These are phyloP conservation scores for Microsporum audouinii DNA, from an alignment of 2,329 filamentous ascomycete genomes.

Conservation along the genomic window DNA sequence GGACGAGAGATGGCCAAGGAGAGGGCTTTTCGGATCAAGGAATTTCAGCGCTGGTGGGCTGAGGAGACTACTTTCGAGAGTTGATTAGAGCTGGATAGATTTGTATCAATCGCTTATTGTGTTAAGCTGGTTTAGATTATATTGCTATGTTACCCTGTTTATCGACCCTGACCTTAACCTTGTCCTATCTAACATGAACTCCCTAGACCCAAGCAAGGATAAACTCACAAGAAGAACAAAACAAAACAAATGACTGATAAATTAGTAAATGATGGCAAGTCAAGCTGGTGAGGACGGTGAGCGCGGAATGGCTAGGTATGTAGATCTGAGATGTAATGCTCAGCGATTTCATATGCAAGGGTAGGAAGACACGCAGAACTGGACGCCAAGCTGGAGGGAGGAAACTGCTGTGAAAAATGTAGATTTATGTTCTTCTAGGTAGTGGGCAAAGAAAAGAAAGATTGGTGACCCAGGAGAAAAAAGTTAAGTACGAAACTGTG, in stretches of 20 bases:
- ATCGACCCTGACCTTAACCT: neutral
- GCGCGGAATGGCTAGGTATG: neutral
- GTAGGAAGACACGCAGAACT: neutral
- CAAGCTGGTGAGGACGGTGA: neutral
- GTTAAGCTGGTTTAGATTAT: neutral
- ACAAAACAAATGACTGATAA: neutral
- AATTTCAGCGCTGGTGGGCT: slow-evolving; percentile 46
- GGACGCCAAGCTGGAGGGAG: neutral
- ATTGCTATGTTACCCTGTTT: neutral
- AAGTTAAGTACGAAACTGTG: neutral
- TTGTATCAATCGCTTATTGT: neutral
- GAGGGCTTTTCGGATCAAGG: slow-evolving; percentile 38
- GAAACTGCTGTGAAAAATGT: neutral
- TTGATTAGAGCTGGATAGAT: neutral
- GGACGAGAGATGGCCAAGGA: slow-evolving; percentile 41
- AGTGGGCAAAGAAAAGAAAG: neutral
- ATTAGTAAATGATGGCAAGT: neutral
- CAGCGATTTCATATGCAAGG: neutral
- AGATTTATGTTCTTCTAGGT: slow-evolving; percentile 1
- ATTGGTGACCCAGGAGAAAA: neutral
- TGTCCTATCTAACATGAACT: neutral
- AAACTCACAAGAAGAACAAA: neutral
- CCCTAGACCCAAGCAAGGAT: neutral
- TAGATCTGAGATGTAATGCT: neutral
- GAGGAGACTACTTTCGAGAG: slow-evolving; percentile 30